These are phyloP conservation scores for Solanum verrucosum DNA, from an alignment of 257 asterid species.

Conservation along the genomic window DNA sequence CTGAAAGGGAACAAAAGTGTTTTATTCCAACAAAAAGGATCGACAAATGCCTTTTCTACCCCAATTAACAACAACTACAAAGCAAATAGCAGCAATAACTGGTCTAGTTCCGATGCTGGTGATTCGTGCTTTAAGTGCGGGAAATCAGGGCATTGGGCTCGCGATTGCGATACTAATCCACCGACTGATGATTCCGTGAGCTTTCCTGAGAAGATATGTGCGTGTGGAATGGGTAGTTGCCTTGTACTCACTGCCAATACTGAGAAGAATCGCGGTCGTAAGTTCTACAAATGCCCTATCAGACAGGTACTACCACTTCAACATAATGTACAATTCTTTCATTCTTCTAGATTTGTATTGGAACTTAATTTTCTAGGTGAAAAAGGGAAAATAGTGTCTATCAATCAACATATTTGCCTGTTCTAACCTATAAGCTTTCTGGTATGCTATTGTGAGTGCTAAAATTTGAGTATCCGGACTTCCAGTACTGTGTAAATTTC, in stretches of 20 bases:
- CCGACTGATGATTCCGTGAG: not conserved
- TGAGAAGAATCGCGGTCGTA: slow-evolving; percentile 11
- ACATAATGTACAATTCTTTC: not conserved
- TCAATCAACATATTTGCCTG: not conserved
- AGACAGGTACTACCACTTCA: slow-evolving; percentile 1
- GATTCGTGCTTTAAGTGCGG: slow-evolving; percentile 5
- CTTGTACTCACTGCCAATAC: slow-evolving; percentile 8
- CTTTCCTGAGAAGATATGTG: slow-evolving; percentile 7
- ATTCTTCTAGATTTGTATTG: not conserved
- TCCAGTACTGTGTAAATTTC: not conserved
- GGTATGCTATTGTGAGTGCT: not conserved
- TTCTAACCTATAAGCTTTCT: not conserved
- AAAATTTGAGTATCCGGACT: not conserved
- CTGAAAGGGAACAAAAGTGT: slow-evolving; percentile 10
- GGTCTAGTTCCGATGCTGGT: not conserved
- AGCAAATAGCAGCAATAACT: not conserved
- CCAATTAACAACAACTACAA: not conserved
- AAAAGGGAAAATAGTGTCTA: not conserved
- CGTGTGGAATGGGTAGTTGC: slow-evolving; percentile 8
- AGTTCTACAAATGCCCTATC: slow-evolving; percentile 14
- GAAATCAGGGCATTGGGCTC: slow-evolving; percentile 11
- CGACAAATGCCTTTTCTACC: not conserved
- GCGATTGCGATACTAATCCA: slow-evolving; percentile 5
- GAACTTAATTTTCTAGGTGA: not conserved
- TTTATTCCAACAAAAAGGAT: not conserved